phyloP scores from a whole-genome alignment of 2,329 filamentous ascomycete genomes.

The Monosporascus ibericus region DNA sequence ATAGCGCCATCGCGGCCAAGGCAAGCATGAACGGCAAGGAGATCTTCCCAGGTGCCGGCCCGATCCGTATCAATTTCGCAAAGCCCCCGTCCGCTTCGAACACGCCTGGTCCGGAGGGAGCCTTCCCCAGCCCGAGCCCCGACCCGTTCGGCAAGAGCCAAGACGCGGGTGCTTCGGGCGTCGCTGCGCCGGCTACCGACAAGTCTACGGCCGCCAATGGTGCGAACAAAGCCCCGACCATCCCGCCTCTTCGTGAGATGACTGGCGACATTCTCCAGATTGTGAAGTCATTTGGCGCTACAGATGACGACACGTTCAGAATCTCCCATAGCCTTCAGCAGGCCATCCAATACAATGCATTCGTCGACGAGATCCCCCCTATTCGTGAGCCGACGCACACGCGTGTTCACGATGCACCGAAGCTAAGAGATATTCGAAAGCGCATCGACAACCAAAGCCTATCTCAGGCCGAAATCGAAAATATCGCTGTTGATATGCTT shows the following conservation, averaged over 20 bases:
- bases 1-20: conserved; percentile 87
- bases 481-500: conserved; percentile 87
- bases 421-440: conserved; percentile 92
- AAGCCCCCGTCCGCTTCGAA: conserved; percentile 89
- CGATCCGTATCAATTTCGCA: conserved; percentile 92
- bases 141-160: conserved; percentile 67
- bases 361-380: conserved; percentile 78
- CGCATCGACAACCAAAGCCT: conserved; percentile 93
- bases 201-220: conserved; percentile 26
- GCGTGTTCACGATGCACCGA: conserved; percentile 86
- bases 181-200: conserved; percentile 35
- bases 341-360: conserved; percentile 68
- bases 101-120: conserved; percentile 81
- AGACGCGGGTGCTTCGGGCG: conserved; percentile 34
- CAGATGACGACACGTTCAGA: conserved; percentile 66
- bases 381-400: conserved; percentile 84
- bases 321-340: conserved; percentile 70
- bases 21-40: conserved; percentile 89
- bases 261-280: conserved; percentile 79
- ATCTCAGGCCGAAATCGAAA: conserved; percentile 81
- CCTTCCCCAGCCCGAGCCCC: conserved; percentile 86
- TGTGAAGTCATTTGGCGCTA: conserved; percentile 81
- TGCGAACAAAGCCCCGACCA: conserved; percentile 49
- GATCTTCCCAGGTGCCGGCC: conserved; percentile 93
- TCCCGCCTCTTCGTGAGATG: conserved; percentile 71